Evolutionary conservation across 305 asterid species (phyloP).

Genomic region (Salvia sclarea): DNA sequence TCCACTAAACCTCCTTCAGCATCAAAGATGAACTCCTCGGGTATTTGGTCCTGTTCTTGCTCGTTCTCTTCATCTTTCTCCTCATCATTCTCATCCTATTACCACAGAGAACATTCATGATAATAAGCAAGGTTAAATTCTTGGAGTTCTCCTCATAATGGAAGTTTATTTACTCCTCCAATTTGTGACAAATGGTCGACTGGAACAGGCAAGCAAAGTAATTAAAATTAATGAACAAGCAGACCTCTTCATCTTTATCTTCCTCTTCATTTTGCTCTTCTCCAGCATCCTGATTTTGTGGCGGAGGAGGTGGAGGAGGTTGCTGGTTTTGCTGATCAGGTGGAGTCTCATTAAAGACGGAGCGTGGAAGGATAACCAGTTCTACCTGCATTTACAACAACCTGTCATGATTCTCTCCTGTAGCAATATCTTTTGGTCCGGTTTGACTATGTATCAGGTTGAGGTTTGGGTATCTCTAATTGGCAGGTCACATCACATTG

Average conservation of each 20-base stretch:
- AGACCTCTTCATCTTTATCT: slow-evolving; percentile 59
- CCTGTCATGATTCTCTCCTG: slow-evolving; percentile 26
- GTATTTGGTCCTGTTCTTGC: slow-evolving; percentile 87
- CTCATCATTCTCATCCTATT: slow-evolving; percentile 78
- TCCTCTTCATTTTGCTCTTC: slow-evolving; percentile 84
- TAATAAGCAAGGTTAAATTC: neutral
- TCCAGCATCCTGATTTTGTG: slow-evolving; percentile 69
- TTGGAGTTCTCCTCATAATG: neutral
- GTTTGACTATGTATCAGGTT: neutral
- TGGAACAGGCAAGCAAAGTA: slow-evolving; percentile 1
- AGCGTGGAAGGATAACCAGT: slow-evolving; percentile 88
- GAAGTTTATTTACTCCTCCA: slow-evolving; percentile 12
- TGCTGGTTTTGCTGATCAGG: slow-evolving; percentile 88
- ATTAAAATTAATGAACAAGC: slow-evolving; percentile 1
- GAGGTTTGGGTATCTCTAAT: neutral
- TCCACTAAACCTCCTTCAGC: slow-evolving; percentile 96
- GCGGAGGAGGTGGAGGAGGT: slow-evolving; percentile 92
- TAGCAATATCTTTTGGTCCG: neutral
- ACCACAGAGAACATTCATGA: slow-evolving; percentile 20
- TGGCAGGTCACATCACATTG: neutral
- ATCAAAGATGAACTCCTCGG: slow-evolving; percentile 96
- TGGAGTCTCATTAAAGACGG: slow-evolving; percentile 71
- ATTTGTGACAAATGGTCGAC: neutral
- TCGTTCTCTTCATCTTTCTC: slow-evolving; percentile 94
- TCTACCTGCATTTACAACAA: slow-evolving; percentile 67